These are phyloP conservation scores for Arctium minus DNA, from an alignment of 129 eudicot species.

Conservation along the genomic window DNA sequence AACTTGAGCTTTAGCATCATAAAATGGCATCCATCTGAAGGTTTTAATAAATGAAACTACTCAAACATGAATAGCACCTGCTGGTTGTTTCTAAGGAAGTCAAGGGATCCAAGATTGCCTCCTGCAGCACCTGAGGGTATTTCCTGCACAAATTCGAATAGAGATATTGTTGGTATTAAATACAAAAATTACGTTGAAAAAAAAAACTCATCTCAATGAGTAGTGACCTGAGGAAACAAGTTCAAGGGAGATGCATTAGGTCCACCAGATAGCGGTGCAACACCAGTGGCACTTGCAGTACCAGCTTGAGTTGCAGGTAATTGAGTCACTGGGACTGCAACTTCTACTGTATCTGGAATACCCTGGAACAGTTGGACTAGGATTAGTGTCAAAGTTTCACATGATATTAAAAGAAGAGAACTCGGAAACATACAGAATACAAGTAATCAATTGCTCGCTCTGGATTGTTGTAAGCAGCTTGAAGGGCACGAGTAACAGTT, in stretches of 20 bases:
- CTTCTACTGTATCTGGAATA: slow-evolving; percentile 74
- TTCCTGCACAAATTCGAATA: slow-evolving; percentile 46
- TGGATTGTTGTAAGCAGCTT: slow-evolving; percentile 95
- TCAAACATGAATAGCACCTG: slow-evolving; percentile 53
- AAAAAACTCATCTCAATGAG: not conserved
- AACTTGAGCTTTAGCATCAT: not conserved
- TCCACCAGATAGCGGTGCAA: slow-evolving; percentile 65
- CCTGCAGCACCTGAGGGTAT: slow-evolving; percentile 58
- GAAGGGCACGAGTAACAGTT: slow-evolving; percentile 88
- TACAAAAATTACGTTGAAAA: not conserved
- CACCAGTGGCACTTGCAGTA: slow-evolving; percentile 27
- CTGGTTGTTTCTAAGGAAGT: slow-evolving; percentile 82
- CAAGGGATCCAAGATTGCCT: slow-evolving; percentile 84
- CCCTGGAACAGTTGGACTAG: slow-evolving; percentile 46
- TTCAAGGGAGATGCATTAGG: slow-evolving; percentile 91
- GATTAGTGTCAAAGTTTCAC: not conserved
- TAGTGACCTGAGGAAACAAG: slow-evolving; percentile 85
- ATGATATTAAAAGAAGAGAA: not conserved
- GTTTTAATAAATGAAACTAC: not conserved
- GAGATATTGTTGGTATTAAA: not conserved
- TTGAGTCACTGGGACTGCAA: slow-evolving; percentile 64
- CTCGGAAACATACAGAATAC: slow-evolving; percentile 56
- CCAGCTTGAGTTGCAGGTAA: slow-evolving; percentile 38
- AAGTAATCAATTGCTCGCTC: slow-evolving; percentile 95
- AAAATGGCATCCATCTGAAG: not conserved